These are phyloP conservation scores for Parastagonospora avenae DNA, from an alignment of 2,329 filamentous ascomycete genomes.

Conservation along the genomic window DNA sequence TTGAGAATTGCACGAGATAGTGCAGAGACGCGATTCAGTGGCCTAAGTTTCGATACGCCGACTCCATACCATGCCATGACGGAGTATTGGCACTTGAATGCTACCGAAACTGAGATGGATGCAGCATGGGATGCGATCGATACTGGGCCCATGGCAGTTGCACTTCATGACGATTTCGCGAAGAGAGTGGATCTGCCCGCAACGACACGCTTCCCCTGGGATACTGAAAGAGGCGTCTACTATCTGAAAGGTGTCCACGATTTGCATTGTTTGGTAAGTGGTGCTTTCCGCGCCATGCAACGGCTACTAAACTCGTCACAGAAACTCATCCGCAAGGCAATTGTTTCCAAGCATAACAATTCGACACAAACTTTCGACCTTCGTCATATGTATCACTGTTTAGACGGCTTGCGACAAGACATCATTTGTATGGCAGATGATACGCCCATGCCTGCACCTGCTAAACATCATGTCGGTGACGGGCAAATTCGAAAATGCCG, in stretches of 20 bases:
- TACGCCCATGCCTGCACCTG: constrained; percentile 40
- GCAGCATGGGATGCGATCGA: constrained; percentile 43
- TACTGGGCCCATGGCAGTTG: constrained; percentile 39
- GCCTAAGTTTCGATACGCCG: constrained; percentile 34
- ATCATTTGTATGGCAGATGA: constrained; percentile 44
- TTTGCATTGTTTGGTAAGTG: constrained; percentile 39
- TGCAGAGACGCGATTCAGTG: constrained; percentile 32
- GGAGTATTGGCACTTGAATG: constrained; percentile 39
- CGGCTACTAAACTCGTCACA: constrained; percentile 8
- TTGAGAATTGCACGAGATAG: constrained; percentile 20
- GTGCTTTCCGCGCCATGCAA: background rate
- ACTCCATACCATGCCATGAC: constrained; percentile 33
- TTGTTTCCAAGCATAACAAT: constrained; percentile 34
- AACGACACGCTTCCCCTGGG: constrained; percentile 42
- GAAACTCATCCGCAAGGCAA: constrained; percentile 44
- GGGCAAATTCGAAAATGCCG: constrained; percentile 39
- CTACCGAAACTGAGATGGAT: constrained; percentile 30
- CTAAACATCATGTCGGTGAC: constrained; percentile 29
- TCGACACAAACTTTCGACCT: constrained; percentile 29
- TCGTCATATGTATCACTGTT: constrained; percentile 40
- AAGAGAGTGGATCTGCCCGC: constrained; percentile 27
- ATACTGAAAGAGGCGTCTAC: constrained; percentile 42
- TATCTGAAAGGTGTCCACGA: constrained; percentile 44
- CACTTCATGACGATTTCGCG: constrained; percentile 35
- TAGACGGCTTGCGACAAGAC: constrained; percentile 42